Evolutionary conservation across 2,329 filamentous ascomycete genomes (phyloP), one percentile per base, ranked within the genome.

Genomic region (Diplodia mutila): DNA sequence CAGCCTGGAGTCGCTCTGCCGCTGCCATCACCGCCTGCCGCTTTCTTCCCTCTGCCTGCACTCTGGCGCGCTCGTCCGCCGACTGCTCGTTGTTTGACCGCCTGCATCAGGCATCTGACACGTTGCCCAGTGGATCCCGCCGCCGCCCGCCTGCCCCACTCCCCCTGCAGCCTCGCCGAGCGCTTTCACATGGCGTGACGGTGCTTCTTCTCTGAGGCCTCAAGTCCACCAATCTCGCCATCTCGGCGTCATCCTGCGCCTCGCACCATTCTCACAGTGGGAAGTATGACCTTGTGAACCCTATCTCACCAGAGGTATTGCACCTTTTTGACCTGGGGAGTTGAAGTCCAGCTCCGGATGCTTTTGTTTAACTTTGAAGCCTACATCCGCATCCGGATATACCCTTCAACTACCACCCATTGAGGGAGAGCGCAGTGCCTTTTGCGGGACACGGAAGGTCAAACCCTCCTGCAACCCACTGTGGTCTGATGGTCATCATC

Each of bases 141-240:
- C 59, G 42, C 29, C 21, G n/a, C 46, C 59, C 27, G 27, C 14
- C 59, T 29, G 59, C 46, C 59, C 59, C 59, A 63, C 59, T 23
- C 59, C 7, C 34, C 27, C 59, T 51, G 59, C 42, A 63, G 27
- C 27, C 59, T 63, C 59, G 34, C 16, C 46, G 29, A 29, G 42
- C 32, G 59, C 46, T 63, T 32, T 29, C 42, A 9, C 25, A 63
- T 63, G 59, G 59, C 59, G 59, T 63, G 59, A 63, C 59, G 59
- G 25, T 39, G 46, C 18, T 51, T 57, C 21, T 25, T 63, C 39
- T 63, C 32, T n/a, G 12, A 7, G 23, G 29, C 53, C n/a, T 16
- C 23, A 34, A 37, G 7, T 55, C 39, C 23, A 21, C 11, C 23
- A 49, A 16, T 48, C 55, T 61, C 37, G n/a, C 55, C 55, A 61